Percentiles rank a stretch among this genome's conserved stretches.
phyloP scores from a whole-genome alignment of 2,329 filamentous ascomycete species.

The Orbilia blumenaviensis region DNA sequence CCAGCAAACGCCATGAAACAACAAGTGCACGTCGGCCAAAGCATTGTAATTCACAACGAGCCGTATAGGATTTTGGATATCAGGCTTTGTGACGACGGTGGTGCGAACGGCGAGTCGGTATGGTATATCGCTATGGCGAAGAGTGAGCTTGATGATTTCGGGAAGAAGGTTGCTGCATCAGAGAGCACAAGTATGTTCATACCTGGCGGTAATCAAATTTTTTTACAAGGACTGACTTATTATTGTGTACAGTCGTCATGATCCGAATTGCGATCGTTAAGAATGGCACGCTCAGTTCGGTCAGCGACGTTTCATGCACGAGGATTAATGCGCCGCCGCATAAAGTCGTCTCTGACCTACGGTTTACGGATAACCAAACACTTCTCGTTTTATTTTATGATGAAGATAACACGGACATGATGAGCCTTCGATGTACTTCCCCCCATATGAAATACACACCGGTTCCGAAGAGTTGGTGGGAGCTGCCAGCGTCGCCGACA shows the following conservation, averaged over 20 bases:
- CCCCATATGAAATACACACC: slow-evolving; percentile 41
- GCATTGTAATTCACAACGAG: slow-evolving; percentile 55
- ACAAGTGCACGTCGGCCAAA: slow-evolving; percentile 56
- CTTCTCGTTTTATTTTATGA: slow-evolving; percentile 56
- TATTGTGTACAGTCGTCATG: slow-evolving; percentile 51
- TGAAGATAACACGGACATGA: slow-evolving; percentile 54
- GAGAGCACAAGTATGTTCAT: slow-evolving; percentile 25
- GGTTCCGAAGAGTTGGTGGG: slow-evolving; percentile 37
- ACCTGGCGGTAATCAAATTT: neutral
- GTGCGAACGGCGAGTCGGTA: slow-evolving; percentile 44
- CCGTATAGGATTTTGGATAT: slow-evolving; percentile 55
- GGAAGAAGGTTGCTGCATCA: slow-evolving; percentile 31
- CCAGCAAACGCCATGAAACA: slow-evolving; percentile 58
- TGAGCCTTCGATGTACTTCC: slow-evolving; percentile 36
- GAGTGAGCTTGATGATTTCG: slow-evolving; percentile 45
- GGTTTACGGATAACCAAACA: slow-evolving; percentile 57
- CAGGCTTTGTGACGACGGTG: slow-evolving; percentile 52
- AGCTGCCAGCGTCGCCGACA: slow-evolving; percentile 30
- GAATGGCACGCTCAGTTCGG: slow-evolving; percentile 57
- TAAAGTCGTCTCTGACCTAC: slow-evolving; percentile 55
- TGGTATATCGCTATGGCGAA: slow-evolving; percentile 51
- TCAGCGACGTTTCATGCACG: slow-evolving; percentile 56
- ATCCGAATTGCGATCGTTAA: slow-evolving; percentile 56
- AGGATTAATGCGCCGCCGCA: slow-evolving; percentile 34
- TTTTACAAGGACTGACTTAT: neutral